Evolutionary conservation across 2,329 filamentous ascomycete genomes (phyloP), one percentile per base, ranked within the genome.

Genomic region (Stagonosporopsis rhizophila): DNA sequence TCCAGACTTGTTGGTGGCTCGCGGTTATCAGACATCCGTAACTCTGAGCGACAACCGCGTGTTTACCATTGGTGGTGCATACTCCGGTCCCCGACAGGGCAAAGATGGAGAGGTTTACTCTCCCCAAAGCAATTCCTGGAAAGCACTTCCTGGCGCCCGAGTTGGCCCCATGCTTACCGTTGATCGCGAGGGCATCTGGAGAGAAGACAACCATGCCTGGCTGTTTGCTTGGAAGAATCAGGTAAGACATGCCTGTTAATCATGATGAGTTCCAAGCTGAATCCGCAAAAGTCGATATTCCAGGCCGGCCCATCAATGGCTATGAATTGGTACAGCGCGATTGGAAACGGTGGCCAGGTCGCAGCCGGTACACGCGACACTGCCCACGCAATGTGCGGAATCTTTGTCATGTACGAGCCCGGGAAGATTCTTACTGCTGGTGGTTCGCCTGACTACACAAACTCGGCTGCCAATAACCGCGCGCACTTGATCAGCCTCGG

Each of bases 1-100:
- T 11, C 58, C 67, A 1, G 57, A 68, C 27, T 59, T 69, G 56
- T 59, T 66, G 19, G 64, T 67, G 56, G 60, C 65, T 27, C 64
- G 67, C 44, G 67, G 67, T 7, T 69, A 69, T 22, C 67, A 69
- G 28, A 53, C 60, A 7, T 63, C 64, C 3, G 50, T 57, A 0
- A 69, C 67, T 6, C 44, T 65, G 11, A 66, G 62, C 6, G 59
- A 68, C 34, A 62, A 62, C 23, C 58, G 61, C 11, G 55, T 69
- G 28, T 69, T 69, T 54, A 69, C 65, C 23, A 68, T 69, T n/a
- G 67, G 67, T 15, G 67, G 65, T 19, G 65, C 64, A 23, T 69
- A 67, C 48, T 66, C 64, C 22, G 67, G 67, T 11, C 61, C 59
- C 4, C 60, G 60, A 17, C 47, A 54, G 45, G 65, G 61, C 38